Conservation (phyloP, 1,284 basidiomycete genomes). For the Cystobasidium pallidum region DNA sequence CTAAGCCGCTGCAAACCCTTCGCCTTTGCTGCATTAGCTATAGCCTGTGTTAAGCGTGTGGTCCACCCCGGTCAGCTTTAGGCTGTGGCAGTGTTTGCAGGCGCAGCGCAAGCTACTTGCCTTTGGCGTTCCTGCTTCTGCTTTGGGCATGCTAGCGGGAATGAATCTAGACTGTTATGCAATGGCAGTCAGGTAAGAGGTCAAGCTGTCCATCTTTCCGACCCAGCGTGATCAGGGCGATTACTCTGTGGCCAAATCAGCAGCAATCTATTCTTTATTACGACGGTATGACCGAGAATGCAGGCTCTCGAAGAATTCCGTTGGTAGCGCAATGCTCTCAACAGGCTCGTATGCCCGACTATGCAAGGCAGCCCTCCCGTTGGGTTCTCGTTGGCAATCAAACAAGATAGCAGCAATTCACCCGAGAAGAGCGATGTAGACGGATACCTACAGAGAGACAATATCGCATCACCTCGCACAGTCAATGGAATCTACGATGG, state of each 20-base stretch:
- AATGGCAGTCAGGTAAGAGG: background rate
- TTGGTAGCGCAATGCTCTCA: background rate
- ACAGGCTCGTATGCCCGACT: background rate
- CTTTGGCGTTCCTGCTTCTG: conserved; percentile 44
- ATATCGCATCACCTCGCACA: background rate
- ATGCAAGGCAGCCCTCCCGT: conserved; percentile 4
- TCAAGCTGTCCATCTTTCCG: background rate
- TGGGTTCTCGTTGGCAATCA: background rate
- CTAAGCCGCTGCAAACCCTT: conserved; percentile 75
- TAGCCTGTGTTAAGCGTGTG: conserved; percentile 11
- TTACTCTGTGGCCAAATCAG: background rate
- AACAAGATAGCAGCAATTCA: background rate
- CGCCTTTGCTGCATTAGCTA: conserved; percentile 85
- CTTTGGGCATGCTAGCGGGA: conserved; percentile 34
- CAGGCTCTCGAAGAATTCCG: background rate
- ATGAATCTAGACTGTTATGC: background rate
- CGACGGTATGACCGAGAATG: background rate
- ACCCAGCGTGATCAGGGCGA: background rate
- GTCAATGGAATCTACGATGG: background rate
- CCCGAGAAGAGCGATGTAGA: background rate
- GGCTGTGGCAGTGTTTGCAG: background rate
- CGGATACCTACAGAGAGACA: background rate
- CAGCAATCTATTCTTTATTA: background rate
- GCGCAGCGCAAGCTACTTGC: background rate
- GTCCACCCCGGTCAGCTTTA: background rate